Evolutionary conservation across 164 flowering plant genomes (phyloP).

Genomic region (Taxillus chinensis): DNA sequence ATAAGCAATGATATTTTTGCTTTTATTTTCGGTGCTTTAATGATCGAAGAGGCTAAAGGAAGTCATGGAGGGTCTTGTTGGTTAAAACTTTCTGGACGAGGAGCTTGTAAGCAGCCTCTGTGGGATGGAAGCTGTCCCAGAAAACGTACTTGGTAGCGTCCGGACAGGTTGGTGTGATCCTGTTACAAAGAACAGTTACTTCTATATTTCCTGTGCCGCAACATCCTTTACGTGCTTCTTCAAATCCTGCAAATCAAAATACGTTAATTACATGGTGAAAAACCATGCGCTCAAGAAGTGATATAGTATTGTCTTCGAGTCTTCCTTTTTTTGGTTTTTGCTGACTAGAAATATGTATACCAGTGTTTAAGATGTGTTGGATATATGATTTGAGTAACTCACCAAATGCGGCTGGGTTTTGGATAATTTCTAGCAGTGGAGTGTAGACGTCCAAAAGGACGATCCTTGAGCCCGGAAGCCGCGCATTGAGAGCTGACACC

Average conservation of each 20-base stretch:
- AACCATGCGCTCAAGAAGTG: too few relatives aligned
- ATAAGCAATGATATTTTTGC: too few relatives aligned
- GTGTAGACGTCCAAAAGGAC: constrained; percentile 33
- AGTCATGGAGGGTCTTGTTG: constrained; percentile 17
- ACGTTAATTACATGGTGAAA: too few relatives aligned
- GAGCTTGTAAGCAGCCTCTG: constrained; percentile 42
- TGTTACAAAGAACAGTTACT: not conserved
- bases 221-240: too few relatives aligned
- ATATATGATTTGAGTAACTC: not conserved
- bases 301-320: too few relatives aligned
- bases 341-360: too few relatives aligned
- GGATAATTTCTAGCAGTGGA: constrained; percentile 26
- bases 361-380: too few relatives aligned
- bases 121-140: constrained; percentile 67
- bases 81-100: constrained; percentile 30
- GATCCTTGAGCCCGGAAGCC: constrained; percentile 10
- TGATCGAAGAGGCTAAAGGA: too few relatives aligned
- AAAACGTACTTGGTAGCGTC: constrained; percentile 57
- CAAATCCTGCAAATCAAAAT: too few relatives aligned
- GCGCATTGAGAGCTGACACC: constrained; percentile 6
- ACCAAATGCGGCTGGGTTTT: constrained; percentile 22
- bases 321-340: too few relatives aligned
- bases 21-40: too few relatives aligned
- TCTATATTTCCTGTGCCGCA: too few relatives aligned
- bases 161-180: constrained; percentile 27